Base-by-base conservation (phyloP, 148 eudicot species). In the Vaccinium myrtillus region DNA sequence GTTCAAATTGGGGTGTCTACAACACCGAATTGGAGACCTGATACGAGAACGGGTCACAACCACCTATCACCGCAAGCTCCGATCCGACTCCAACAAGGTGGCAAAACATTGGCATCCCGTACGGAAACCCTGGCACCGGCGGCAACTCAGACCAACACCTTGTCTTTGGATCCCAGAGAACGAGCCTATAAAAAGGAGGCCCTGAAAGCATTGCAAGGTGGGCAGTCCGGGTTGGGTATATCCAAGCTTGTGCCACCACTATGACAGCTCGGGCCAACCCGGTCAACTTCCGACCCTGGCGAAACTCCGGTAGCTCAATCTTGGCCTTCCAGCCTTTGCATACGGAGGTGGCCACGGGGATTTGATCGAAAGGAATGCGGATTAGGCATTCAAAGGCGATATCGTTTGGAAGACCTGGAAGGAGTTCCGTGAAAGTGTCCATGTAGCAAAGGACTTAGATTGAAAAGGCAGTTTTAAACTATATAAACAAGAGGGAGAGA, bases 1-100 rank as follows among this genome's bases (percentile, higher is more conserved):
- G n/a, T n/a, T n/a, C n/a, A n/a, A n/a, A n/a, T n/a, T n/a, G n/a
- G n/a, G n/a, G n/a, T n/a, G n/a, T n/a, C n/a, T n/a, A n/a, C n/a
- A 86, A 90, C 0, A 96, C 95, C 1, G 58, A 85, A 55, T 86
- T 81, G 3, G 88, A 88, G 4, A 88, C 92, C 48, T 84, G 87
- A 92, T 92, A 92, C 1, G 95, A 92, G 5, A 69, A 87, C 50
- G 95, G 97, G 89, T 93, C 91, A 87, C 92, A 93, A 87, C 99
- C 99, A 50, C 99, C 98, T 21, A 96, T 83, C 53, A 94, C 92
- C 39, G 93, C 91, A 36, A 96, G 88, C 56, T 89, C 90, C 80
- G 87, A 81, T 83, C 96, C 94, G 12, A 88, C 90, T 0, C 93
- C 92, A 0, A 88, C 93, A 3, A 95, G 80, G 82, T 92, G 96